These are phyloP conservation scores for Dothistroma pini DNA, from an alignment of 2,329 filamentous ascomycete genomes.

Conservation along the genomic window DNA sequence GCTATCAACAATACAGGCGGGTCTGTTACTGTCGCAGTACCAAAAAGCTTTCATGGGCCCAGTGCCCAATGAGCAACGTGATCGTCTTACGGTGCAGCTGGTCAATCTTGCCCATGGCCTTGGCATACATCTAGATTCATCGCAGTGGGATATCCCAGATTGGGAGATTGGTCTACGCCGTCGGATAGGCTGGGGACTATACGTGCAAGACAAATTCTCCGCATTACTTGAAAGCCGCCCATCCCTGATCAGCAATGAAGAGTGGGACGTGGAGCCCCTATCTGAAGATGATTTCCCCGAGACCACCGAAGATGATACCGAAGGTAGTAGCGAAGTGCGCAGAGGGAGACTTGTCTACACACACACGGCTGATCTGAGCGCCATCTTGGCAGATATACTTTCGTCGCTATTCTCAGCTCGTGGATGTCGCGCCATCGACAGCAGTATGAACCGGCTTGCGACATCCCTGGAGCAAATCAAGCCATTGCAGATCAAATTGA, in stretches of 20 bases:
- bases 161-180: slow-evolving; percentile 32
- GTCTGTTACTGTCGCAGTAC: slow-evolving; percentile 36
- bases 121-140: slow-evolving; percentile 36
- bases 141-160: slow-evolving; percentile 28
- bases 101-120: slow-evolving; percentile 40
- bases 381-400: slow-evolving; percentile 26
- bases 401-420: slow-evolving; percentile 23
- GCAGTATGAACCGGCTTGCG: slow-evolving; percentile 16
- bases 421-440: slow-evolving; percentile 19
- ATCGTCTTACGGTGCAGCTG: slow-evolving; percentile 35
- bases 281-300: slow-evolving; percentile 33
- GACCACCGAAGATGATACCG: slow-evolving; percentile 27
- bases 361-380: slow-evolving; percentile 28
- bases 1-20: slow-evolving; percentile 41
- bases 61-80: slow-evolving; percentile 19
- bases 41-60: slow-evolving; percentile 33
- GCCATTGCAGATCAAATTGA: slow-evolving; percentile 27
- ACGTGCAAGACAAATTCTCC: slow-evolving; percentile 32
- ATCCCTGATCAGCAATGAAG: slow-evolving; percentile 22
- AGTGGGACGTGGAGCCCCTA: slow-evolving; percentile 28
- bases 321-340: slow-evolving; percentile 31
- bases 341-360: slow-evolving; percentile 30
- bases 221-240: slow-evolving; percentile 31
- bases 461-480: slow-evolving; percentile 25
- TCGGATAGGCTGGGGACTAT: slow-evolving; percentile 31